Percentiles rank a stretch among this genome's conserved stretches.
Evolutionary conservation across 2,329 filamentous ascomycete species (phyloP).

Genomic region (Fusarium fujikuroi): DNA sequence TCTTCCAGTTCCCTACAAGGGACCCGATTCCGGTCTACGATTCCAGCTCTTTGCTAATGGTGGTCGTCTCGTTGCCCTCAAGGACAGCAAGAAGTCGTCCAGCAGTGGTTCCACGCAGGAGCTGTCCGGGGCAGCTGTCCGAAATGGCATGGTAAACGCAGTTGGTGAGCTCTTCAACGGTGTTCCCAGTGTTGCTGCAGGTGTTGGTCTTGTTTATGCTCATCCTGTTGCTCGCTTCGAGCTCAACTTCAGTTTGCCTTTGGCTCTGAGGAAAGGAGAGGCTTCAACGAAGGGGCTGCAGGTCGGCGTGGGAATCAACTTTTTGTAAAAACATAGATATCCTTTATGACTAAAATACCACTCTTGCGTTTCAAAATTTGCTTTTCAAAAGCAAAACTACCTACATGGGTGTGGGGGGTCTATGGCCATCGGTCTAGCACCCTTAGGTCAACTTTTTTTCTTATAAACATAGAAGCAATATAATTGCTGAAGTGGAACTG

Average conservation of each 20-base stretch:
- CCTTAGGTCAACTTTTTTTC: too few relatives aligned
- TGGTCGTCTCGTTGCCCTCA: slow-evolving; percentile 83
- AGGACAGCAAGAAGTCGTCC: slow-evolving; percentile 63
- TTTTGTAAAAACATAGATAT: slow-evolving; percentile 70
- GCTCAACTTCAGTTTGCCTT: slow-evolving; percentile 90
- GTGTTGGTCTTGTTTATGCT: slow-evolving; percentile 91
- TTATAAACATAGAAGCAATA: too few relatives aligned
- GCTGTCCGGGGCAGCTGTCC: slow-evolving; percentile 58
- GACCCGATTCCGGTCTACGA: slow-evolving; percentile 84
- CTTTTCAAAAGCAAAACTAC: too few relatives aligned
- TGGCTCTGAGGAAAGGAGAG: slow-evolving; percentile 85
- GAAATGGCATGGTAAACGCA: slow-evolving; percentile 67
- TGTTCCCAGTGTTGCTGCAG: slow-evolving; percentile 85
- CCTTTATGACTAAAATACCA: slow-evolving; percentile 29
- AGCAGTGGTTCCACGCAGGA: slow-evolving; percentile 48
- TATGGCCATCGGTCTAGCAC: too few relatives aligned
- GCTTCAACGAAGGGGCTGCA: slow-evolving; percentile 90
- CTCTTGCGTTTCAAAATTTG: slow-evolving; percentile 8
- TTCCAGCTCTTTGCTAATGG: slow-evolving; percentile 93
- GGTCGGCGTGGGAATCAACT: slow-evolving; percentile 96
- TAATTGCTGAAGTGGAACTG: too few relatives aligned
- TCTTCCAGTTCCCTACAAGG: slow-evolving; percentile 83
- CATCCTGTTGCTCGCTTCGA: slow-evolving; percentile 95
- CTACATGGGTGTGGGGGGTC: too few relatives aligned
- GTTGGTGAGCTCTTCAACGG: slow-evolving; percentile 77